phyloP scores from a whole-genome alignment of 2,329 filamentous ascomycete species.

The Daldinia eschscholtzii region DNA sequence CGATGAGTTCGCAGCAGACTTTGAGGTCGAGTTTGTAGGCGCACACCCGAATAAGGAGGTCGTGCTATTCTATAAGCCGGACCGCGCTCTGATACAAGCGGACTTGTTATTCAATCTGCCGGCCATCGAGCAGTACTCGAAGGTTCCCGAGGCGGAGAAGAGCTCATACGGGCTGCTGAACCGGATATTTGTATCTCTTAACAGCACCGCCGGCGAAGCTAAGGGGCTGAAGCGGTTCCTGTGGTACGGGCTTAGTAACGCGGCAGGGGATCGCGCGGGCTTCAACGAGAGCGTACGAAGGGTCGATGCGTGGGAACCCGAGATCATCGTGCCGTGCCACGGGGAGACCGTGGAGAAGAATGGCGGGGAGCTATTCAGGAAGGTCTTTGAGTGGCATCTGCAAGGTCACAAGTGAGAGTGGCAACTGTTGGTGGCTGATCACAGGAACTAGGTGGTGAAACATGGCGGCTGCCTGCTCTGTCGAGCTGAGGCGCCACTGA shows the following conservation, averaged over 20 bases:
- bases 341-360: slow-evolving; percentile 84
- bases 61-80: slow-evolving; percentile 86
- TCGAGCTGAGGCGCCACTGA: neutral
- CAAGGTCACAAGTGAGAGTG: slow-evolving; percentile 54
- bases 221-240: slow-evolving; percentile 82
- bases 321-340: slow-evolving; percentile 89
- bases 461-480: neutral
- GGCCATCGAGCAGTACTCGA: slow-evolving; percentile 84
- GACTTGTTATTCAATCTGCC: slow-evolving; percentile 95
- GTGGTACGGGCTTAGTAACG: slow-evolving; percentile 77
- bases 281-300: slow-evolving; percentile 77
- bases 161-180: slow-evolving; percentile 56
- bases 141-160: slow-evolving; percentile 63
- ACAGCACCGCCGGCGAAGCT: slow-evolving; percentile 73
- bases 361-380: slow-evolving; percentile 81
- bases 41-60: slow-evolving; percentile 87
- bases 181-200: slow-evolving; percentile 64
- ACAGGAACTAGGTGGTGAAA: slow-evolving; percentile 2
- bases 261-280: slow-evolving; percentile 69
- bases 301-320: slow-evolving; percentile 87
- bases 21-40: slow-evolving; percentile 86
- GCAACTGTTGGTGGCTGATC: neutral
- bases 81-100: slow-evolving; percentile 84
- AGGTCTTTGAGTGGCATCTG: slow-evolving; percentile 87
- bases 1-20: slow-evolving; percentile 86